These are phyloP conservation scores for Plicaturopsis crispa DNA, from an alignment of 768 basidiomycete genomes.

Conservation along the genomic window DNA sequence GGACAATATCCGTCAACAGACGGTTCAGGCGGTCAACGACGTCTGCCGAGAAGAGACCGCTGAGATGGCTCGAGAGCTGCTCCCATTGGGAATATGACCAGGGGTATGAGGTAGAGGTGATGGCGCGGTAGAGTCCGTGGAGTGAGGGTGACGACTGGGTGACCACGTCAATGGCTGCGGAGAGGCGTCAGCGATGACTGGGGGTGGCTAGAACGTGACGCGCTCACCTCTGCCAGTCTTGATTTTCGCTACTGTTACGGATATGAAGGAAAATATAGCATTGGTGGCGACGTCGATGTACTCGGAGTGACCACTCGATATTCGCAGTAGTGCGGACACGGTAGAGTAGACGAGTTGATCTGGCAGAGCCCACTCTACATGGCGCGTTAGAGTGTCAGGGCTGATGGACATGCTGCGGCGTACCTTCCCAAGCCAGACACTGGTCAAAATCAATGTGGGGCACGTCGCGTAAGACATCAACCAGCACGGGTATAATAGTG, in stretches of 20 bases:
- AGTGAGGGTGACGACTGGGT: conserved; percentile 74
- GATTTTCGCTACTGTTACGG: conserved; percentile 48
- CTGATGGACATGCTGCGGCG: conserved; percentile 6
- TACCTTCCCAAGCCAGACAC: conserved; percentile 77
- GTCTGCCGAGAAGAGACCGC: conserved; percentile 53
- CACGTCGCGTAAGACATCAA: conserved; percentile 64
- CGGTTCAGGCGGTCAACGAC: conserved; percentile 70
- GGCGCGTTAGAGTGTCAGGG: background rate
- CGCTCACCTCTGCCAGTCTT: conserved; percentile 45
- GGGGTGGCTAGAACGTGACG: background rate
- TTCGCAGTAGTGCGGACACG: conserved; percentile 64
- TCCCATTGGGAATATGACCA: conserved; percentile 70
- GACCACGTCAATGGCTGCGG: conserved; percentile 59
- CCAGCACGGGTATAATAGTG: conserved; percentile 48
- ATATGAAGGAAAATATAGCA: conserved; percentile 59
- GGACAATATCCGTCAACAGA: conserved; percentile 52
- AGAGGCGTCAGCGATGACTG: background rate
- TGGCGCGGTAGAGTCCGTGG: conserved; percentile 82
- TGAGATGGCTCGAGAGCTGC: conserved; percentile 42
- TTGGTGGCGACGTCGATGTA: conserved; percentile 42
- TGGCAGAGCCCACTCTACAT: conserved; percentile 75
- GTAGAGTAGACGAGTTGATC: conserved; percentile 80
- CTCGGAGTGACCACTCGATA: conserved; percentile 46
- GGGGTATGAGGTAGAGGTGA: conserved; percentile 68
- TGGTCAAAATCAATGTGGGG: conserved; percentile 73